Base-by-base conservation (phyloP, 768 basidiomycete species). In the Coprinopsis marcescibilis region DNA sequence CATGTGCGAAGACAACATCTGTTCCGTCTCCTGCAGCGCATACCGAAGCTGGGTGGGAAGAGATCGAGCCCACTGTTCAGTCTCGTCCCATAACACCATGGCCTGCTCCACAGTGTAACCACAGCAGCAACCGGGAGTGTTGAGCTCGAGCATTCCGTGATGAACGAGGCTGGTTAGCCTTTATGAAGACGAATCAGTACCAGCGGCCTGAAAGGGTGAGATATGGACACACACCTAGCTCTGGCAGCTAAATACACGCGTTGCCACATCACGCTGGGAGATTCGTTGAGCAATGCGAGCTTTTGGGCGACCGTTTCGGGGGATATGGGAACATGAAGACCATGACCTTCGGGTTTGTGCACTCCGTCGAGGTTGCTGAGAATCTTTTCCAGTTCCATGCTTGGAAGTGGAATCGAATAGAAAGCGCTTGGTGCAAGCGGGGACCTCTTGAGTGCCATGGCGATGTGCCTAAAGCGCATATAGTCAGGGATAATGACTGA, bases 31-130 rank as follows among this genome's bases (percentile, higher is more conserved):
- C 25, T 34, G 19, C 15, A 48, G 34, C 6, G 39, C 39, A 33
- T 40, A 33, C n/a, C 15, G n/a, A n/a, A 48, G 24, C 23, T 42
- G 33, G 14, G 19, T 10, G 19, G 48, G 27, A 10, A 43, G 20
- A 7, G 14, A 17, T 13, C 27, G 20, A 4, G 25, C 34, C 43
- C 49, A 44, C 14, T 21, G 30, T 36, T 38, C 30, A 13, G 35
- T 13, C 14, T 38, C 34, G 13, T 17, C 29, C 17, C 19, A 72
- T 38, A 81, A 72, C 13, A 65, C 61, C 1, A 68, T 71, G 0
- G 83, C 85, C 42, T 80, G 75, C 36, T 88, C 84, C 14, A 87
- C 66, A 3, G 80, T 78, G 44, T 75, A 75, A 8, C 69, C 67
- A 43, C 62, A 68, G 42, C 66, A 67, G 36, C 66, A 70, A 32